These are phyloP conservation scores for Hemisphaericaspora nanyangensis DNA, from an alignment of 805 yeast genomes.

Conservation along the genomic window DNA sequence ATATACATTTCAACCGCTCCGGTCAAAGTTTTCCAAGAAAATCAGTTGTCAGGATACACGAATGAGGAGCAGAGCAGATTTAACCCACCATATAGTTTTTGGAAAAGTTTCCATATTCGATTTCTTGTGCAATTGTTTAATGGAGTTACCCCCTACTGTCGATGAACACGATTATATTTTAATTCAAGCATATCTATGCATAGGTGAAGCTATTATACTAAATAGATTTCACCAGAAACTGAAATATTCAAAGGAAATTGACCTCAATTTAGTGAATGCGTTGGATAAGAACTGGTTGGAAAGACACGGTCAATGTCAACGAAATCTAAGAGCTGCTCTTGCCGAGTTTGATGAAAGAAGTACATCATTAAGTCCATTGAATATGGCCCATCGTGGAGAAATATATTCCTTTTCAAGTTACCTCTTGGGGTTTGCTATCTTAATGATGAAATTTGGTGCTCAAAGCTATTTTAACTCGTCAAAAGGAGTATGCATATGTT, in stretches of 20 bases:
- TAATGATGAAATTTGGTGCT: constrained; percentile 11
- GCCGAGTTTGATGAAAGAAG: background rate
- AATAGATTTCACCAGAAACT: constrained; percentile 11
- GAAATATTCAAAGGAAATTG: background rate
- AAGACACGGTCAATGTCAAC: constrained; percentile 10
- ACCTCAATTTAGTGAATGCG: constrained; percentile 2
- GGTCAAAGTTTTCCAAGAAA: constrained; percentile 1
- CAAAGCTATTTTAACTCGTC: constrained; percentile 11
- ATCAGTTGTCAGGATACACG: background rate
- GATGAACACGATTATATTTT: constrained; percentile 1
- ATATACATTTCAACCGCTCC: constrained; percentile 6
- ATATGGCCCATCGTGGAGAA: background rate
- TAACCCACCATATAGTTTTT: constrained; percentile 4
- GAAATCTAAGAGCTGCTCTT: constrained; percentile 4
- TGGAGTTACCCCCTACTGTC: background rate
- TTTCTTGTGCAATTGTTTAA: constrained; percentile 7
- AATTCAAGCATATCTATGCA: constrained; percentile 8
- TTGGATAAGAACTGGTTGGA: constrained; percentile 14
- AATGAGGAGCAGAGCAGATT: constrained; percentile 2
- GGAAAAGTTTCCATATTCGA: constrained; percentile 9
- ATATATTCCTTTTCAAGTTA: constrained; percentile 4
- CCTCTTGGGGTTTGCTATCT: constrained; percentile 5
- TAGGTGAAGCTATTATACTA: constrained; percentile 14
- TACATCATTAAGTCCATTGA: background rate
- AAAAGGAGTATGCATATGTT: constrained; percentile 6